phyloP scores from a whole-genome alignment of 148 eudicot genomes.

The Amaranthus cruentus region DNA sequence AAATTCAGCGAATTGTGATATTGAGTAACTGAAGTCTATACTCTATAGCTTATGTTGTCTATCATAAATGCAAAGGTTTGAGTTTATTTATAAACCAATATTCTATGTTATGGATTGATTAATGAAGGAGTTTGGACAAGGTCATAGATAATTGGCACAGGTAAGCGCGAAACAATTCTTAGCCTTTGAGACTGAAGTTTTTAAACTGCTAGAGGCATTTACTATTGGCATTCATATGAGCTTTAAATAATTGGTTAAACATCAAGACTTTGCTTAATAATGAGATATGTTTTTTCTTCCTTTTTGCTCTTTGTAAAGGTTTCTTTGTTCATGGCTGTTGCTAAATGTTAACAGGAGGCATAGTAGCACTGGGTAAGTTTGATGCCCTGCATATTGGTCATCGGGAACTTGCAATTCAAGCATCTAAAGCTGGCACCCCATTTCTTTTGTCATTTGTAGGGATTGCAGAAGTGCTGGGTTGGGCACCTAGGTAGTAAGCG shows the following conservation, averaged over 20 bases:
- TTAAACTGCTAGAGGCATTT: background rate
- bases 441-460: slow-evolving; percentile 88
- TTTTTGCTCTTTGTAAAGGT: background rate
- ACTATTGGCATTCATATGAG: background rate
- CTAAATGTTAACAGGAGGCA: slow-evolving; percentile 52
- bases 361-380: slow-evolving; percentile 96
- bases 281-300: background rate
- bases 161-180: background rate
- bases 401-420: slow-evolving; percentile 93
- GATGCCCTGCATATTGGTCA: slow-evolving; percentile 98
- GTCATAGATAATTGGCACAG: background rate
- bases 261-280: background rate
- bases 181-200: background rate
- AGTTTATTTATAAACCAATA: background rate
- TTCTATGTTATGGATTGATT: background rate
- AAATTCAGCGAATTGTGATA: background rate
- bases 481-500: slow-evolving; percentile 80
- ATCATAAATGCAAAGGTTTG: background rate
- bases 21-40: background rate
- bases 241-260: background rate
- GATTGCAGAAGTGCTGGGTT: slow-evolving; percentile 95
- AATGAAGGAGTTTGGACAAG: background rate
- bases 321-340: slow-evolving; percentile 8
- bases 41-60: background rate
- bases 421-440: slow-evolving; percentile 75